These are phyloP conservation scores for Neurospora terricola DNA, from an alignment of 495 filamentous ascomycete species.

Conservation along the genomic window DNA sequence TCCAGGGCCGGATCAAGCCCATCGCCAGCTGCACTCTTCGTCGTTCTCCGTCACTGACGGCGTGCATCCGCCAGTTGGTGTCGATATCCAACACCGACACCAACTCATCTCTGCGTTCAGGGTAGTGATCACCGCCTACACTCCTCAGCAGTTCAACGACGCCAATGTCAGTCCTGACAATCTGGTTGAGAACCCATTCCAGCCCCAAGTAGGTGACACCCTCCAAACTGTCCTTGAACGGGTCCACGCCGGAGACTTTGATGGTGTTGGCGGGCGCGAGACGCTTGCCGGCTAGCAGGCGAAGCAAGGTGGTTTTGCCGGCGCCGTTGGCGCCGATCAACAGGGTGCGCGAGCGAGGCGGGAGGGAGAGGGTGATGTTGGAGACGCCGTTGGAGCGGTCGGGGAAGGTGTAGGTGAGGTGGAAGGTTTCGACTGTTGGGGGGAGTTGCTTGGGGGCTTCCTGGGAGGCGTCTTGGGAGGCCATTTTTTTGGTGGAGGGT, in stretches of 20 bases:
- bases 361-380: conserved; percentile 63
- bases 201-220: conserved; percentile 94
- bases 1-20: conserved; percentile 91
- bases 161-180: conserved; percentile 90
- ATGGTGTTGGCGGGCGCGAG: conserved; percentile 69
- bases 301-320: conserved; percentile 93
- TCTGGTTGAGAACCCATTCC: conserved; percentile 98
- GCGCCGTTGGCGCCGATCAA: conserved; percentile 96
- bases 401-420: conserved; percentile 83
- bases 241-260: conserved; percentile 69
- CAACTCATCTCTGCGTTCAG: conserved; percentile 74
- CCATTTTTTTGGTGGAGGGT: neutral
- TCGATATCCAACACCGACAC: conserved; percentile 88
- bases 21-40: conserved; percentile 90
- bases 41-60: conserved; percentile 84
- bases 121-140: conserved; percentile 78
- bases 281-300: conserved; percentile 76
- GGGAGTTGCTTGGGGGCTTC: conserved; percentile 9
- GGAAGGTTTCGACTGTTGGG: conserved; percentile 48
- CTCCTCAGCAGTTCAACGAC: conserved; percentile 74
- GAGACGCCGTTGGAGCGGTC: conserved; percentile 66
- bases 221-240: conserved; percentile 77
- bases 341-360: conserved; percentile 74
- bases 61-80: conserved; percentile 85
- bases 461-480: neutral